Evolutionary conservation across 2,329 filamentous ascomycete genomes (phyloP).

Genomic region (Nigrograna mackinnonii): DNA sequence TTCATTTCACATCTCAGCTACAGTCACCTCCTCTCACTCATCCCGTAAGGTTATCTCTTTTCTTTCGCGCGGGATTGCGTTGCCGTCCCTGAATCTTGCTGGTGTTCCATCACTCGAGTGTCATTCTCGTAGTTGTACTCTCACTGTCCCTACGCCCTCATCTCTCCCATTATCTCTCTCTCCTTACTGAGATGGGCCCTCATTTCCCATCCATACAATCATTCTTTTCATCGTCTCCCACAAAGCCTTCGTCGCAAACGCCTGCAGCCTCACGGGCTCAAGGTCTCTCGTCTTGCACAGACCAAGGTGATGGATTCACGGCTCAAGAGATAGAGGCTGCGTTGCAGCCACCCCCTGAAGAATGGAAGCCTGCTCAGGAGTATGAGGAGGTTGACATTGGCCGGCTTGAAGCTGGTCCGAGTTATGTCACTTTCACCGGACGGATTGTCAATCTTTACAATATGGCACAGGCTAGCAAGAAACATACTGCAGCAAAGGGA

Average conservation of each 20-base stretch:
- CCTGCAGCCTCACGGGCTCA: constrained; percentile 2
- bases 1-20: too few relatives aligned
- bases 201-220: constrained; percentile 51
- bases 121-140: too few relatives aligned
- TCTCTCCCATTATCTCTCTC: too few relatives aligned
- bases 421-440: constrained; percentile 56
- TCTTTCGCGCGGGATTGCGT: too few relatives aligned
- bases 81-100: too few relatives aligned
- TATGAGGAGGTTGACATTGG: constrained; percentile 55
- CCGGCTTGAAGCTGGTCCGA: constrained; percentile 54
- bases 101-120: too few relatives aligned
- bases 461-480: constrained; percentile 45
- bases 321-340: constrained; percentile 47
- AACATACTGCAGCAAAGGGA: constrained; percentile 51
- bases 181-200: too few relatives aligned
- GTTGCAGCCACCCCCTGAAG: constrained; percentile 39
- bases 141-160: too few relatives aligned
- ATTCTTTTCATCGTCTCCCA: constrained; percentile 39
- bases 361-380: constrained; percentile 48
- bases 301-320: constrained; percentile 58
- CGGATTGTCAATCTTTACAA: constrained; percentile 61
- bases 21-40: too few relatives aligned
- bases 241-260: constrained; percentile 12
- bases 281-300: constrained; percentile 18
- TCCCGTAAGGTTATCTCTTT: too few relatives aligned